Percentiles rank a stretch among this genome's conserved stretches.
Conservation (phyloP, 2,329 filamentous ascomycete species). For the Clarireedia paspali region DNA sequence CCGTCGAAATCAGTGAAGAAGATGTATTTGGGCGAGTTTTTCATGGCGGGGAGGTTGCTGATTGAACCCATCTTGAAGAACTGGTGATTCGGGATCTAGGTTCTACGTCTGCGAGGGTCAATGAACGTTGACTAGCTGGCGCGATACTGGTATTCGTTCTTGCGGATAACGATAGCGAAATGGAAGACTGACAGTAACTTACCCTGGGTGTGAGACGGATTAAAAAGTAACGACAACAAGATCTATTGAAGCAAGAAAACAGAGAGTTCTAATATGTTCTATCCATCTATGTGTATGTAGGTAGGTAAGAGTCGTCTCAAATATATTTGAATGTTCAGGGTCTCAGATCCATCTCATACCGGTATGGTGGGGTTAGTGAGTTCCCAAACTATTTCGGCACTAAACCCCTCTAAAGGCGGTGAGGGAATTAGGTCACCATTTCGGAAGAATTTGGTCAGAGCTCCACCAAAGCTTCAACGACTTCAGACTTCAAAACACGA, state of each 20-base stretch:
- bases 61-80: constrained; percentile 22
- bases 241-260: not conserved
- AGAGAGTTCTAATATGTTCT: not conserved
- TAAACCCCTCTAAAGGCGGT: not conserved
- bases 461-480: constrained; percentile 11
- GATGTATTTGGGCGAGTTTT: constrained; percentile 75
- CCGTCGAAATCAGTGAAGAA: constrained; percentile 99
- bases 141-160: too few relatives aligned
- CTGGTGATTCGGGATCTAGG: not conserved
- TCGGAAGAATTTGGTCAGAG: constrained; percentile 2
- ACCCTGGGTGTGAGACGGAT: not conserved
- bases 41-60: constrained; percentile 46
- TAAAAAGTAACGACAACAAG: not conserved
- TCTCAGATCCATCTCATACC: too few relatives aligned
- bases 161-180: not conserved
- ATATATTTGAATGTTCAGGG: too few relatives aligned
- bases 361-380: not conserved
- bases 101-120: not conserved
- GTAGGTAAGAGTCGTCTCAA: too few relatives aligned
- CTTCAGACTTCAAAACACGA: constrained; percentile 5
- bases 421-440: not conserved
- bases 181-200: not conserved
- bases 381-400: not conserved
- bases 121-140: not conserved
- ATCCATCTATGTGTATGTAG: not conserved